These are phyloP conservation scores for Phytopythium kandeliae DNA, from an alignment of 352 stramenopile genomes.

Conservation along the genomic window DNA sequence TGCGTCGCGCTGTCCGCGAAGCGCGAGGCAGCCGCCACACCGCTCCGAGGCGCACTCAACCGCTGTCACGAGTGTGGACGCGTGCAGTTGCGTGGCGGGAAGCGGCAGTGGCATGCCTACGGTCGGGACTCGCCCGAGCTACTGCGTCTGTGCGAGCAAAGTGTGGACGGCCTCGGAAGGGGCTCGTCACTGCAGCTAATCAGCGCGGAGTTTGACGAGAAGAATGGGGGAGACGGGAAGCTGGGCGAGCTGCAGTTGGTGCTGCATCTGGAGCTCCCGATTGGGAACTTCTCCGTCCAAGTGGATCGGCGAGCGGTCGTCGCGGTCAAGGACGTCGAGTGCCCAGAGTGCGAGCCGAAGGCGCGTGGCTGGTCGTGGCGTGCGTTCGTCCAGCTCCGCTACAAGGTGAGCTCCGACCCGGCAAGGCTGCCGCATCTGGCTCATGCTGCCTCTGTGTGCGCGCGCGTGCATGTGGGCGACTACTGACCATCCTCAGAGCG, in stretches of 20 bases:
- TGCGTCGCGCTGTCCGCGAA: constrained; percentile 29
- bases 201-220: constrained; percentile 57
- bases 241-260: constrained; percentile 38
- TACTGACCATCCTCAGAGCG: constrained; percentile 25
- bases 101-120: constrained; percentile 43
- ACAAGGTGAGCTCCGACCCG: constrained; percentile 27
- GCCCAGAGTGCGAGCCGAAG: constrained; percentile 37
- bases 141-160: constrained; percentile 73
- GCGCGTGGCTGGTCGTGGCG: constrained; percentile 43
- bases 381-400: constrained; percentile 65
- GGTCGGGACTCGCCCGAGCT: constrained; percentile 65
- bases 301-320: neutral
- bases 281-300: constrained; percentile 36
- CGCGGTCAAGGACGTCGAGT: constrained; percentile 19
- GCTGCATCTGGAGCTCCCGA: constrained; percentile 39
- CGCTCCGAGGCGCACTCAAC: constrained; percentile 26
- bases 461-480: too few relatives aligned
- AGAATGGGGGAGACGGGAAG: constrained; percentile 14
- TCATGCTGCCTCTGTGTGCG: neutral
- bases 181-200: constrained; percentile 40
- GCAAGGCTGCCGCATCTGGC: too few relatives aligned
- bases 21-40: constrained; percentile 32
- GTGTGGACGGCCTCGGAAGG: constrained; percentile 45
- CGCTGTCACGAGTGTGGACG: constrained; percentile 64
- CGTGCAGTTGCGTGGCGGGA: constrained; percentile 41